Evolutionary conservation across 2,329 filamentous ascomycete genomes (phyloP).

Genomic region (Fonsecaea multimorphosa): DNA sequence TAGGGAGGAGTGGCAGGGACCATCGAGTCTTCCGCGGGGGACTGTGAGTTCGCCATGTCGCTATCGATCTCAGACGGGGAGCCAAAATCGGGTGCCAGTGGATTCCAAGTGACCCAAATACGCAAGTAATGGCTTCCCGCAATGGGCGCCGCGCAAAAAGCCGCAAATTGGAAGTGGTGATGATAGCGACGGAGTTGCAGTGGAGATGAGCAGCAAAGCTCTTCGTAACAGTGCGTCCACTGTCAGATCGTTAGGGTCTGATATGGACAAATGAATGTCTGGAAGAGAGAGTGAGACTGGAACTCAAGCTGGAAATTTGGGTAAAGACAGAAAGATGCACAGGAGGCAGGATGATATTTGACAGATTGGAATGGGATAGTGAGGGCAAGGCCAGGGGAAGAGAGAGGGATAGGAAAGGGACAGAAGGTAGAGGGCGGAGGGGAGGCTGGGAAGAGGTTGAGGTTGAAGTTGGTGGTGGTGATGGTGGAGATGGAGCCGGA

Average conservation of each 20-base stretch:
- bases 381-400: neutral
- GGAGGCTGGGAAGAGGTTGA: conserved; percentile 12
- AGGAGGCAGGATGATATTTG: conserved; percentile 19
- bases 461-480: conserved; percentile 2
- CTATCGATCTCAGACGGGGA: neutral
- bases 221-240: neutral
- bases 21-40: conserved; percentile 13
- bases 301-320: neutral
- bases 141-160: neutral
- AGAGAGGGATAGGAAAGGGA: neutral
- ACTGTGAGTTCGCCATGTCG: conserved; percentile 27
- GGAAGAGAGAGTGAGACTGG: neutral
- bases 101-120: neutral
- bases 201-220: neutral
- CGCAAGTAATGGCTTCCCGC: neutral
- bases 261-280: conserved; percentile 4
- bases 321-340: conserved; percentile 5
- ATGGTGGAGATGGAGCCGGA: neutral
- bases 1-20: conserved; percentile 35
- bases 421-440: neutral
- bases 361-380: conserved; percentile 13
- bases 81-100: neutral
- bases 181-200: neutral
- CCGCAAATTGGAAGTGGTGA: neutral
- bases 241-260: neutral